Evolutionary conservation across 176 grass and related monocot species (phyloP).

Genomic region (Oryza brachyantha): DNA sequence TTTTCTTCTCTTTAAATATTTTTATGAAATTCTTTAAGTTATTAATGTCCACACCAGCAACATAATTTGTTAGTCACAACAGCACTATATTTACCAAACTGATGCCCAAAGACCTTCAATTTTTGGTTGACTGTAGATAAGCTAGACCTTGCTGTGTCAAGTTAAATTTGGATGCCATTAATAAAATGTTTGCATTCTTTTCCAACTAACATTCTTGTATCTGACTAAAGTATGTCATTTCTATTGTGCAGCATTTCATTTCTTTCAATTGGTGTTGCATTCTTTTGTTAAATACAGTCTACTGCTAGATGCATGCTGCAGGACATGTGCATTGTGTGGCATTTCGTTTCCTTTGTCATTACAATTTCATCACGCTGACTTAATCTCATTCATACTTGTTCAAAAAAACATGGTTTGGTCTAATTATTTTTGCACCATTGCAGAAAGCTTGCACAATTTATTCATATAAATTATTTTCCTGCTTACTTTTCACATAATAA

Average conservation of each 20-base stretch:
- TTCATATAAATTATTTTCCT: neutral
- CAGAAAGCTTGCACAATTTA: neutral
- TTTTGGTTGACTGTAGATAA: neutral
- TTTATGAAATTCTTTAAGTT: neutral
- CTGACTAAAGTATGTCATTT: neutral
- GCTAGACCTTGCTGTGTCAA: neutral
- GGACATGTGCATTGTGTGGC: neutral
- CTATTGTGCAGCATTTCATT: neutral
- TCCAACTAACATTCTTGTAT: neutral
- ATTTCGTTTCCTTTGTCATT: neutral
- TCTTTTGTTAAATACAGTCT: neutral
- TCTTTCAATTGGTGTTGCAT: no score
- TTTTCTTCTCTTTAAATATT: neutral
- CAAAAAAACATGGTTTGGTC: neutral
- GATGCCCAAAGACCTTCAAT: neutral
- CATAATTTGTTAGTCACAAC: neutral
- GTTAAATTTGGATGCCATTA: neutral
- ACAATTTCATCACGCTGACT: neutral
- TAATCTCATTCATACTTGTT: neutral
- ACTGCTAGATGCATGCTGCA: neutral
- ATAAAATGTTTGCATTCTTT: neutral
- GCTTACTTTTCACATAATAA: constrained; percentile 3
- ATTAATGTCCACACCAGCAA: neutral
- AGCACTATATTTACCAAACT: neutral
- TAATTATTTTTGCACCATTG: neutral